Evolutionary conservation across 2,329 filamentous ascomycete genomes (phyloP), one percentile per base, ranked within the genome.

Genomic region (Penicillium sp.): DNA sequence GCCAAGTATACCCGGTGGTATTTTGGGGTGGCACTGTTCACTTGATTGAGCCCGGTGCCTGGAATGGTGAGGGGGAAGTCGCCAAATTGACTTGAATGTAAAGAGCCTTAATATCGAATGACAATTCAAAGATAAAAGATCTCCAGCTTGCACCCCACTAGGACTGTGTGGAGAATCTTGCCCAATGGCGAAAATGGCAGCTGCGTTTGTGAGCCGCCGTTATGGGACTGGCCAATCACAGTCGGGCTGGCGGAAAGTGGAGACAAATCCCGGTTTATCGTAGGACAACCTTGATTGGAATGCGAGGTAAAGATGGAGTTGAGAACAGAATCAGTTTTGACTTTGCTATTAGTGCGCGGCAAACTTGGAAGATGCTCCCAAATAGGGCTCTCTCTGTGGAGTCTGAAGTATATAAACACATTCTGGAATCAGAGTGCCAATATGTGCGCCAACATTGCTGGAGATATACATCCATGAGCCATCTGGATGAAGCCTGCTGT

Each of bases 201-300:
- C 48, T 61, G 51, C 54, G 58, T 51, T 54, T 27, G 43, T 39
- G 49, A 58, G 58, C 37, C 53, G 26, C 50, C 13, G 48, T 57
- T 54, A 44, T 13, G 29, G 23, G 35, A 27, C 51, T 19, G 43
- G 49, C 63, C 58, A 67, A 67, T 63, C 57, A 63, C 8, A 3
- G 16, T 43, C 45, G 21, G 35, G 45, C 48, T 53, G 57, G 54
- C 44, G 29, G 11, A 11, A 26, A n/a, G 58, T 52, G 47, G 55
- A 45, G 51, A 45, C 49, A 29, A 35, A 33, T 47, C 39, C 9
- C 16, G 31, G 31, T 26, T 29, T 23, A 14, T 47, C 14, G n/a
- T 31, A 21, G 35, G 31, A 48, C 8, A 9, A 43, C 35, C 16
- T 14, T 47, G 19, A 13, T 14, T 47, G 19, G 8, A 46, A 14